Evolutionary conservation across 352 stramenopile species (phyloP).

Genomic region (Phytophthora constricta): DNA sequence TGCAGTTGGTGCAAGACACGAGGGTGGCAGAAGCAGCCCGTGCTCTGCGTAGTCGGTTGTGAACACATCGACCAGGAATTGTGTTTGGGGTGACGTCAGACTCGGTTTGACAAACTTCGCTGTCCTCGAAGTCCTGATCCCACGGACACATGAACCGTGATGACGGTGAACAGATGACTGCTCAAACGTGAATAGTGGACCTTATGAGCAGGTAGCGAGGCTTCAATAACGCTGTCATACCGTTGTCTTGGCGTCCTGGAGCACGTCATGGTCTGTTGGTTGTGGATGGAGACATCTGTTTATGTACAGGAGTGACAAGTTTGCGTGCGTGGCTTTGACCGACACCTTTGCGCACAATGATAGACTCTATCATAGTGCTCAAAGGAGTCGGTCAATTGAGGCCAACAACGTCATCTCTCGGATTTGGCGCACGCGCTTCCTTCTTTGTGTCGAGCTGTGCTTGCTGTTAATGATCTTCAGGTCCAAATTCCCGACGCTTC

Average conservation of each 20-base stretch:
- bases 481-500: slow-evolving; percentile 35
- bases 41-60: slow-evolving; percentile 17
- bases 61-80: too few relatives aligned
- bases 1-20: slow-evolving; percentile 58
- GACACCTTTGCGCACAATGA: neutral
- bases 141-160: too few relatives aligned
- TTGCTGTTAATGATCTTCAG: slow-evolving; percentile 43
- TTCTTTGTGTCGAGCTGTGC: too few relatives aligned
- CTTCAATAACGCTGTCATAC: too few relatives aligned
- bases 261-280: neutral
- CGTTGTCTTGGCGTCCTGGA: neutral
- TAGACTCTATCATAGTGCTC: too few relatives aligned
- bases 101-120: too few relatives aligned
- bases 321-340: neutral
- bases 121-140: too few relatives aligned
- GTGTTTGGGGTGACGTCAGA: too few relatives aligned
- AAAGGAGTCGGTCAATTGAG: too few relatives aligned
- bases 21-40: slow-evolving; percentile 39
- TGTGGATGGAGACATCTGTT: neutral
- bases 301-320: neutral
- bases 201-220: neutral
- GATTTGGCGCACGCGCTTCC: too few relatives aligned
- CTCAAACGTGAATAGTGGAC: neutral
- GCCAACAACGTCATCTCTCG: neutral
- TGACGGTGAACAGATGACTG: neutral